A percentile compares a stretch with the other conserved stretches of the same genome.
Evolutionary conservation across 2,329 filamentous ascomycete genomes (phyloP).

Genomic region (Phaeoacremonium minimum): DNA sequence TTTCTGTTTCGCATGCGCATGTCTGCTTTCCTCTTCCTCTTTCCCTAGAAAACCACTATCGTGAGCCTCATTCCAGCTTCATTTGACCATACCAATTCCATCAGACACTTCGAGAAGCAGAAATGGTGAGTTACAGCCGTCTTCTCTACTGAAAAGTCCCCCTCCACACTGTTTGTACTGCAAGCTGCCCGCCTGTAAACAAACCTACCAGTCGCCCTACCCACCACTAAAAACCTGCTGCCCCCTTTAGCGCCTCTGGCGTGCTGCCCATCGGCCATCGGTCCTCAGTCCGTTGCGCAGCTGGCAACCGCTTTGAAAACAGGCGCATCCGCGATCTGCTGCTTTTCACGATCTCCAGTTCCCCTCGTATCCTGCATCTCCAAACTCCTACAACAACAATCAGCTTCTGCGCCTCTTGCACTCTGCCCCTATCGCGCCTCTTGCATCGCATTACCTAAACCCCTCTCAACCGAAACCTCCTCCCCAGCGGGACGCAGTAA

Average conservation of each 20-base stretch:
- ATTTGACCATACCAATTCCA: too few species aligned
- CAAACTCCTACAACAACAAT: too few species aligned
- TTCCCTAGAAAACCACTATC: not conserved
- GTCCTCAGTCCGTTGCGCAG: constrained; percentile 6
- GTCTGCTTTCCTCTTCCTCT: not conserved
- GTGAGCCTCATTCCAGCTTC: not conserved
- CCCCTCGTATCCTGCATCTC: too few species aligned
- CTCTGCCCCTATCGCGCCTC: too few species aligned
- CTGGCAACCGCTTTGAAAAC: not conserved
- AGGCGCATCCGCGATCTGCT: not conserved
- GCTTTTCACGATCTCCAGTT: not conserved
- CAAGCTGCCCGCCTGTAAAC: not conserved
- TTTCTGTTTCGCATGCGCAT: too few species aligned
- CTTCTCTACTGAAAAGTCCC: not conserved
- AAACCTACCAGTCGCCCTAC: not conserved
- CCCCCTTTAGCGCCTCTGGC: too few species aligned
- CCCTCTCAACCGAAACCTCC: too few species aligned
- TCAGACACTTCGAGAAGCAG: too few species aligned
- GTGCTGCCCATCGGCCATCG: not conserved
- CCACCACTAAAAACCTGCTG: not conserved
- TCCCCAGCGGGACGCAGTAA: too few species aligned
- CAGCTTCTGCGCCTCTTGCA: too few species aligned
- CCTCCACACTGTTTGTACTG: not conserved
- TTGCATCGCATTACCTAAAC: too few species aligned
- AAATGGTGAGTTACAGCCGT: not conserved